Conservation (phyloP, 1,139 yeast species). For the Taphrina pruni region DNA sequence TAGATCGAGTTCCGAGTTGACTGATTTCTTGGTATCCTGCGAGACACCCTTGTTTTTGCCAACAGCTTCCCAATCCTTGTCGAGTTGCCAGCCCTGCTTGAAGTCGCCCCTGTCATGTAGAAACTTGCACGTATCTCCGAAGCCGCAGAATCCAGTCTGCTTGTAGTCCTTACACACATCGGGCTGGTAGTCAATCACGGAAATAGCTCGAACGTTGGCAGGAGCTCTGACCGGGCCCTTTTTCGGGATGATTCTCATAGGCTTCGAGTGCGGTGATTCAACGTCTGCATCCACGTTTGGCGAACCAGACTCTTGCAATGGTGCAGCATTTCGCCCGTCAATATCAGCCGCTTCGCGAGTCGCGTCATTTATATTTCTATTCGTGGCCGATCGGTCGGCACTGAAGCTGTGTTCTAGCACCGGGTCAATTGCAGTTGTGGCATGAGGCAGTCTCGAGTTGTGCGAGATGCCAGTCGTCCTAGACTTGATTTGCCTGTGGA, state of each 20-base stretch:
- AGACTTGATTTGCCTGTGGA: slow-evolving; percentile 2
- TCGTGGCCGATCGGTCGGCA: slow-evolving; percentile 14
- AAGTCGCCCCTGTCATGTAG: slow-evolving; percentile 72
- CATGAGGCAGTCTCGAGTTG: not conserved
- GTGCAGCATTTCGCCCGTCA: slow-evolving; percentile 42
- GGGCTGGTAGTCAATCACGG: slow-evolving; percentile 86
- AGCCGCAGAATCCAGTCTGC: slow-evolving; percentile 94
- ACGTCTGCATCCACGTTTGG: slow-evolving; percentile 47
- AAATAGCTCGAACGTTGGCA: slow-evolving; percentile 68
- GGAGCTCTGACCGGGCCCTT: slow-evolving; percentile 57
- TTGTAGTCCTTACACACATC: slow-evolving; percentile 93
- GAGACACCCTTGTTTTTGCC: slow-evolving; percentile 42
- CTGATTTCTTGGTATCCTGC: not conserved
- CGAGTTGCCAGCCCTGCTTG: slow-evolving; percentile 71
- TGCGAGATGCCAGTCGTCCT: not conserved
- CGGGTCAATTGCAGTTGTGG: not conserved
- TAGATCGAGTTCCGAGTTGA: slow-evolving; percentile 41
- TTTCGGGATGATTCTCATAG: slow-evolving; percentile 32
- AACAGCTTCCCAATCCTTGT: slow-evolving; percentile 71
- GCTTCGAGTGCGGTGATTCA: slow-evolving; percentile 44
- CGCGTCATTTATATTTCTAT: slow-evolving; percentile 31
- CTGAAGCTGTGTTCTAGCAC: not conserved
- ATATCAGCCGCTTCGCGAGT: slow-evolving; percentile 33
- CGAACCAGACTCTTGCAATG: slow-evolving; percentile 22
- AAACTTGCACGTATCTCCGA: slow-evolving; percentile 97